phyloP scores from a whole-genome alignment of 1,284 basidiomycete genomes.

The Anthracocystis walkeri region DNA sequence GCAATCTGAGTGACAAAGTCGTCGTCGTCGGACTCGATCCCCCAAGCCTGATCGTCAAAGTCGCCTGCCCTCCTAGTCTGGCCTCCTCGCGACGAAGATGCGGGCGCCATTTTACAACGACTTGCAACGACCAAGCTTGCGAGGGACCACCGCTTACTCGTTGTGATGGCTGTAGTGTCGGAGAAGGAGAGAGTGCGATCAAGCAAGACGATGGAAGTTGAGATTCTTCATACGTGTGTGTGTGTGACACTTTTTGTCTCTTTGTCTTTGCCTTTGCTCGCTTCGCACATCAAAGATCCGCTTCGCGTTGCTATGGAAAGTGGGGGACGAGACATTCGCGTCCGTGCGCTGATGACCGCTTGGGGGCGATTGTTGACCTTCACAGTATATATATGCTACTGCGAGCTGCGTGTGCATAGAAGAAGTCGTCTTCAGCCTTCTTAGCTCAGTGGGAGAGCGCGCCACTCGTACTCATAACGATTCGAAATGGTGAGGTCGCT shows the following conservation, averaged over 20 bases:
- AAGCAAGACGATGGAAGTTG: background rate
- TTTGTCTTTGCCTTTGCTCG: background rate
- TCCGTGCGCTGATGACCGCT: background rate
- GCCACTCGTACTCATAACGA: constrained; percentile 34
- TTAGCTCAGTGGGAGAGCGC: constrained; percentile 58
- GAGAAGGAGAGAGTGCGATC: background rate
- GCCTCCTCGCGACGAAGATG: constrained; percentile 14
- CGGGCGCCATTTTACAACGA: constrained; percentile 7
- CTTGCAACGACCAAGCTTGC: no score
- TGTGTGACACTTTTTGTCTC: background rate
- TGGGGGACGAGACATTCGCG: background rate
- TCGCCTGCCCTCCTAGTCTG: constrained; percentile 21
- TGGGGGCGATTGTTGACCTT: no score
- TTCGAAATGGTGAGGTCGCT: constrained; percentile 48
- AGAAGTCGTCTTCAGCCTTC: background rate
- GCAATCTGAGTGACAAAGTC: constrained; percentile 62
- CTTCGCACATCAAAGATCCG: background rate
- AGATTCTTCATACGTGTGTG: background rate
- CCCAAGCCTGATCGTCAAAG: constrained; percentile 68
- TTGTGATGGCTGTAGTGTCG: background rate
- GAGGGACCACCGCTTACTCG: background rate
- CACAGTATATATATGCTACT: constrained; percentile 6
- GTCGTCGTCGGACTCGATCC: constrained; percentile 67
- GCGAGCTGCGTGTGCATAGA: background rate
- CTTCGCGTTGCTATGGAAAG: background rate